Conservation (phyloP, 2,329 filamentous ascomycete species). For the Colletotrichum nymphaeae region DNA sequence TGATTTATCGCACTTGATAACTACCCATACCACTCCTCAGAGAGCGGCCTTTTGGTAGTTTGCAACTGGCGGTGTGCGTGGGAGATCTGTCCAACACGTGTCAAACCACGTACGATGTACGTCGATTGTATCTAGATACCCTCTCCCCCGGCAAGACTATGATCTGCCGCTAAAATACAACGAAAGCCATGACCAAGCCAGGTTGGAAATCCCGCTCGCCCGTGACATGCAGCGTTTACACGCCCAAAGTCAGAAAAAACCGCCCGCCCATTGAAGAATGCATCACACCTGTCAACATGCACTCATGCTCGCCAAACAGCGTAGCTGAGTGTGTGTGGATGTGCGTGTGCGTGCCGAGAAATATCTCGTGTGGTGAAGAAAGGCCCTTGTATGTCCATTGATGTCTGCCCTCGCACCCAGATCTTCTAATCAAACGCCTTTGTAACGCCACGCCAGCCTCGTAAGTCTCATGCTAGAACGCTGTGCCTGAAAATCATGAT, state of each 20-base stretch:
- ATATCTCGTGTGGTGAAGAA: slow-evolving; percentile 21
- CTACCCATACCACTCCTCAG: background rate
- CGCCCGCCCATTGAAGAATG: slow-evolving; percentile 14
- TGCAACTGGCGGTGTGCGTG: slow-evolving; percentile 21
- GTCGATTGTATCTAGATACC: slow-evolving; percentile 31
- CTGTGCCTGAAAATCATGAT: slow-evolving; percentile 16
- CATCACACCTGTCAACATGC: background rate
- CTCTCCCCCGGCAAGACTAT: slow-evolving; percentile 24
- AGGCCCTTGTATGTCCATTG: slow-evolving; percentile 3
- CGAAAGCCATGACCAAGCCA: slow-evolving; percentile 24
- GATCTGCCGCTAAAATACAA: slow-evolving; percentile 35
- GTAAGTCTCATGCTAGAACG: slow-evolving; percentile 19
- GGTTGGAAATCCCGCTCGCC: background rate
- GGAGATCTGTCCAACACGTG: slow-evolving; percentile 1
- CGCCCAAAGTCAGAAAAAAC: slow-evolving; percentile 8
- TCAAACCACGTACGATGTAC: slow-evolving; percentile 10
- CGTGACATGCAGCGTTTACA: slow-evolving; percentile 3
- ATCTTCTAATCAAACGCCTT: slow-evolving; percentile 25
- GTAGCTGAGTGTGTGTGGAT: background rate
- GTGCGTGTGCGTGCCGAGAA: slow-evolving; percentile 2
- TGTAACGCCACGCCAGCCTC: slow-evolving; percentile 32
- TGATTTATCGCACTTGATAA: slow-evolving; percentile 7
- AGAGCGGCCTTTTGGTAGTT: background rate
- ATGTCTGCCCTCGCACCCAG: background rate
- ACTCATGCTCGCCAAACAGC: background rate